A percentile compares a stretch with the other conserved stretches of the same genome.
Conservation (phyloP, 2,329 filamentous ascomycete species). For the Xylariaceae sp. region DNA sequence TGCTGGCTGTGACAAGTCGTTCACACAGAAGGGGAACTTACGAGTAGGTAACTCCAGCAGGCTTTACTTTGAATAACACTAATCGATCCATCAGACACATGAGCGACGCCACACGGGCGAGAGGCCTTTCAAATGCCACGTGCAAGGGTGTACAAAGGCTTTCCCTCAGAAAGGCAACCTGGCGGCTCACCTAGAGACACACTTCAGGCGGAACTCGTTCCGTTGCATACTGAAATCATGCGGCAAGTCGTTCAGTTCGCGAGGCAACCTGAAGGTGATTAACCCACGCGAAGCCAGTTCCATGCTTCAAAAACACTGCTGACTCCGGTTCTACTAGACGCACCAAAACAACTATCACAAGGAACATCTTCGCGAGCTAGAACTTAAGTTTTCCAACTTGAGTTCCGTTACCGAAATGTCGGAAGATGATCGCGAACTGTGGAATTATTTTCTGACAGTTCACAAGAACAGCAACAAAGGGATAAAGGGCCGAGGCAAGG, state of each 20-base stretch:
- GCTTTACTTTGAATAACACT: conserved; percentile 15
- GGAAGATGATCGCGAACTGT: conserved; percentile 74
- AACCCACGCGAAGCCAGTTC: not conserved
- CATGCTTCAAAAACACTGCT: not conserved
- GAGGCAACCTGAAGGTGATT: conserved; percentile 86
- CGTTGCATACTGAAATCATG: conserved; percentile 83
- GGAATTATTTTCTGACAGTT: conserved; percentile 82
- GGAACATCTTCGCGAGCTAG: conserved; percentile 72
- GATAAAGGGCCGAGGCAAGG: conserved; percentile 93
- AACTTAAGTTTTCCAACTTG: conserved; percentile 68
- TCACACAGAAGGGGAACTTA: conserved; percentile 89
- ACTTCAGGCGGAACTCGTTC: conserved; percentile 78
- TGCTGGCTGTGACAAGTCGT: conserved; percentile 66
- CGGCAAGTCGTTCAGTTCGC: conserved; percentile 85
- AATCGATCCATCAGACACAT: conserved; percentile 67
- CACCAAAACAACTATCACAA: conserved; percentile 95
- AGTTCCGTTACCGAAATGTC: conserved; percentile 68
- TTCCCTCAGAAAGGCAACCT: conserved; percentile 91
- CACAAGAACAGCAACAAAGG: conserved; percentile 99
- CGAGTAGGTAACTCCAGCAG: conserved; percentile 62
- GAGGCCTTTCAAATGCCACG: conserved; percentile 74
- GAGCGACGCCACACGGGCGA: conserved; percentile 87
- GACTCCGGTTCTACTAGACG: conserved; percentile 8
- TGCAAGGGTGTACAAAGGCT: conserved; percentile 67
- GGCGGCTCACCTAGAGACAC: conserved; percentile 80